A percentile compares a stretch with the other conserved stretches of the same genome.
Evolutionary conservation across 2,329 filamentous ascomycete species (phyloP).

Genomic region (Pseudovirgaria hyperparasitica): DNA sequence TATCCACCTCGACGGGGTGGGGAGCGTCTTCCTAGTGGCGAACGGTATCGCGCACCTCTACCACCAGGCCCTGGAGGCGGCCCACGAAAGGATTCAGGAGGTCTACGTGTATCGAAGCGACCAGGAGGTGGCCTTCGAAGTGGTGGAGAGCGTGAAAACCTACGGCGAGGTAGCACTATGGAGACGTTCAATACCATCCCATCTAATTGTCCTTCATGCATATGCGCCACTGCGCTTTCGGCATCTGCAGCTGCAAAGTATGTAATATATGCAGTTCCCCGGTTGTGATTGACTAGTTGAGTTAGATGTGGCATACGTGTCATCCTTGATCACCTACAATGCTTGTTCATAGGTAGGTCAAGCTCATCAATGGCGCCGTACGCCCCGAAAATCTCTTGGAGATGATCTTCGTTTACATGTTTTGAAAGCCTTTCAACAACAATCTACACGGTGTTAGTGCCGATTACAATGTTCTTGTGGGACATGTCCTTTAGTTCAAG

Average conservation of each 20-base stretch:
- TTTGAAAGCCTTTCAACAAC: slow-evolving; percentile 93
- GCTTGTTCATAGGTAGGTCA: slow-evolving; percentile 78
- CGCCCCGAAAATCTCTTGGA: slow-evolving; percentile 81
- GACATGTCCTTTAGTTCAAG: background rate
- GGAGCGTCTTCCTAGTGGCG: slow-evolving; percentile 32
- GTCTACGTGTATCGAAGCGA: slow-evolving; percentile 18
- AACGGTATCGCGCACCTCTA: slow-evolving; percentile 14
- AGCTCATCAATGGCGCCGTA: slow-evolving; percentile 81
- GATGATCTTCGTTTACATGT: slow-evolving; percentile 79
- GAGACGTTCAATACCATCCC: slow-evolving; percentile 73
- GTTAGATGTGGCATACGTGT: slow-evolving; percentile 1
- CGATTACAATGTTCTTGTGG: too few species aligned
- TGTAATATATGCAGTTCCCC: slow-evolving; percentile 86
- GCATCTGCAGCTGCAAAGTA: slow-evolving; percentile 67
- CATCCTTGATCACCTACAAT: slow-evolving; percentile 51
- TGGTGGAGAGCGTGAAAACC: slow-evolving; percentile 70
- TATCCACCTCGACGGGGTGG: slow-evolving; percentile 26
- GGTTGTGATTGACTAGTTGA: slow-evolving; percentile 64
- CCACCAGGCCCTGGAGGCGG: slow-evolving; percentile 24
- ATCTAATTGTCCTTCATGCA: slow-evolving; percentile 95
- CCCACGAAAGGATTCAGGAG: slow-evolving; percentile 22
- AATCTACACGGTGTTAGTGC: slow-evolving; percentile 47
- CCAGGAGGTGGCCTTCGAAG: slow-evolving; percentile 39
- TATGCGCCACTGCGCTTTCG: slow-evolving; percentile 80
- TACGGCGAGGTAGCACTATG: slow-evolving; percentile 72